Evolutionary conservation across 2,329 filamentous ascomycete genomes (phyloP), one percentile per base, ranked within the genome.

Genomic region (Didymella exigua): DNA sequence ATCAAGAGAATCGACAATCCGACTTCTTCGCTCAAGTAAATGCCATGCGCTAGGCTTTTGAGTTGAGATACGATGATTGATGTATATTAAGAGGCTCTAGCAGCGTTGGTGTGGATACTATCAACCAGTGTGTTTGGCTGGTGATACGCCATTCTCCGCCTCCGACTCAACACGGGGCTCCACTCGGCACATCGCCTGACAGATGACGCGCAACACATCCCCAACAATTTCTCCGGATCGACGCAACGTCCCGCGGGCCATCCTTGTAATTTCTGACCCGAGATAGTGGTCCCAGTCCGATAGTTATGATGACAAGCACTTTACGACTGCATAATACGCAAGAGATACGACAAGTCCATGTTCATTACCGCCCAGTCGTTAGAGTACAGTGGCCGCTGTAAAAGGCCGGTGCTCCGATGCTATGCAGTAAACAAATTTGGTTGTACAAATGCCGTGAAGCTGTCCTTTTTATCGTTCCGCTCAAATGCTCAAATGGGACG

Each of bases 351-450:
- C 52, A 46, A 45, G 41, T 45, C 46, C 52, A 50, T 50, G 41
- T 55, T 55, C 52, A 55, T 55, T 55, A 47, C 52, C 52, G 52
- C 52, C 52, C 52, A 55, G 52, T 55, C 46, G 46, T 55, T 50
- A 67, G 69, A 70, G 68, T 70, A 73, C 62, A 67, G 57, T 63
- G 64, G 63, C 67, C 65, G 55, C 60, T 65, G 59, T 56, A 54
- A 66, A 59, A 66, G 68, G 63, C 67, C 70, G 60, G 62, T 61
- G 71, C 71, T 68, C 72, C 71, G 62, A 65, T 73, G 72, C 72
- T 74, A 74, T 74, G 72, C 72, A 73, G 60, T 64, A 61, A 72
- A 71, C 64, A 58, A 60, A 69, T 56, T 55, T 68, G 64, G 62
- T 61, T 69, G 67, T 70, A 69, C 63, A 66, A 53, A 56, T 59